Evolutionary conservation across 768 basidiomycete genomes (phyloP).

Genomic region (Agrocybe praecox): DNA sequence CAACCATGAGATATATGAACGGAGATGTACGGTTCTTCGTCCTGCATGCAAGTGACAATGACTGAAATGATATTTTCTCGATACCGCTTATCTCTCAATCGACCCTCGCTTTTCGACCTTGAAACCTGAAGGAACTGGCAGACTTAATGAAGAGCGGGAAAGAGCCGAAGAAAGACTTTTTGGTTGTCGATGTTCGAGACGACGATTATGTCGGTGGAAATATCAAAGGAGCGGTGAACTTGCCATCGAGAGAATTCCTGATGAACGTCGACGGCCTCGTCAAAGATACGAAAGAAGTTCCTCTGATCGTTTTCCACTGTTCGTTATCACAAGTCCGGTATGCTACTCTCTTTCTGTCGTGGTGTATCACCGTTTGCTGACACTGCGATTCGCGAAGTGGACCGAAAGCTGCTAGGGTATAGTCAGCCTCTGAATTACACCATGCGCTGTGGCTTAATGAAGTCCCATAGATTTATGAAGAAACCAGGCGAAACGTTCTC

Average conservation of each 20-base stretch:
- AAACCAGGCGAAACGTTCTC: slow-evolving; percentile 53
- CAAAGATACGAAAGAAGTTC: slow-evolving; percentile 59
- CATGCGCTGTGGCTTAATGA: not conserved
- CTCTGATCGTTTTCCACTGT: slow-evolving; percentile 78
- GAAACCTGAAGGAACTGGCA: slow-evolving; percentile 61
- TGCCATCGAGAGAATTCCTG: slow-evolving; percentile 64
- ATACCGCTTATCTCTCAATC: not conserved
- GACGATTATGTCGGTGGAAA: slow-evolving; percentile 80
- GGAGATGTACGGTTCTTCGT: slow-evolving; percentile 20
- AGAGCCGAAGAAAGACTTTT: slow-evolving; percentile 62
- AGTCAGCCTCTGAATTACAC: slow-evolving; percentile 15
- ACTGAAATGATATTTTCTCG: slow-evolving; percentile 1
- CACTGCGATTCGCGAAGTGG: slow-evolving; percentile 47
- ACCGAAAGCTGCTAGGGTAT: slow-evolving; percentile 75
- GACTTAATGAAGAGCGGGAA: slow-evolving; percentile 65
- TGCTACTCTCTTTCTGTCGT: slow-evolving; percentile 27
- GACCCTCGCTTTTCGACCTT: not conserved
- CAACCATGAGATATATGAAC: slow-evolving; percentile 23
- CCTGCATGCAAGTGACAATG: not conserved
- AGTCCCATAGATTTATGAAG: slow-evolving; percentile 61
- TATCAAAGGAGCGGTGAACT: slow-evolving; percentile 64
- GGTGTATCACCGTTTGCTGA: slow-evolving; percentile 3
- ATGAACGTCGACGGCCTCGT: slow-evolving; percentile 60
- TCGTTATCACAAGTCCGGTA: slow-evolving; percentile 76
- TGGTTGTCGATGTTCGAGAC: slow-evolving; percentile 86